These are phyloP conservation scores for Huntiella abstrusa DNA, from an alignment of 2,329 filamentous ascomycete species.

Conservation along the genomic window DNA sequence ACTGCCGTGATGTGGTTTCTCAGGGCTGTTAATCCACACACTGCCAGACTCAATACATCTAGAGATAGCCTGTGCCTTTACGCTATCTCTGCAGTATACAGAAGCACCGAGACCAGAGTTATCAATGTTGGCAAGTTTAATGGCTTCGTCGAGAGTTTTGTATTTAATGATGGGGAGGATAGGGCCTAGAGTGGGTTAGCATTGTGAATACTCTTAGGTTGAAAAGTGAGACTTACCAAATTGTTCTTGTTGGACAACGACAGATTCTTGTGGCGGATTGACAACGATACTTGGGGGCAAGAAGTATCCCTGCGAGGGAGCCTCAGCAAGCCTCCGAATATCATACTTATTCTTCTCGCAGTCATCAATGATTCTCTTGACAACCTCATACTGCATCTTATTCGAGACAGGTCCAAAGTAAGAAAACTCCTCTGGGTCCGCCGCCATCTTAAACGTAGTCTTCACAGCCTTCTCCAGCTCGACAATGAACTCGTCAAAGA, in stretches of 20 bases:
- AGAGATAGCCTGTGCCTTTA: conserved; percentile 31
- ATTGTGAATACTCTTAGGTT: background rate
- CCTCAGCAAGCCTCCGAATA: conserved; percentile 27
- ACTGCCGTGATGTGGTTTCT: conserved; percentile 17
- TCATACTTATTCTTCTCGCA: conserved; percentile 36
- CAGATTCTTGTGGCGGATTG: conserved; percentile 36
- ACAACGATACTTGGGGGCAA: conserved; percentile 40
- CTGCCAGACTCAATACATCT: conserved; percentile 34
- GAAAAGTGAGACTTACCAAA: conserved; percentile 17
- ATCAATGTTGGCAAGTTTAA: conserved; percentile 33
- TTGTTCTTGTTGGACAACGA: conserved; percentile 36
- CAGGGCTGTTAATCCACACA: conserved; percentile 36
- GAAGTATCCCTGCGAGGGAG: conserved; percentile 30
- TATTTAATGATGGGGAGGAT: conserved; percentile 45
- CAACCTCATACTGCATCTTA: conserved; percentile 42
- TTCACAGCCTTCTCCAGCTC: conserved; percentile 17
- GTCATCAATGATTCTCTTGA: conserved; percentile 26
- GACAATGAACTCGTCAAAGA: conserved; percentile 36
- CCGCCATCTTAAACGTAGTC: conserved; percentile 14
- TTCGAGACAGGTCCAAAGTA: conserved; percentile 45
- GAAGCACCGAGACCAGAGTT: conserved; percentile 36
- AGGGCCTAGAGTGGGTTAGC: conserved; percentile 24
- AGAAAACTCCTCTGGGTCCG: conserved; percentile 21
- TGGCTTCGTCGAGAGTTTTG: conserved; percentile 39
- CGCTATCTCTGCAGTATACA: conserved; percentile 35